A percentile compares a stretch with the other conserved stretches of the same genome.
These are phyloP conservation scores for Agarophyton chilense DNA, from an alignment of 23 red algal species.

Conservation along the genomic window DNA sequence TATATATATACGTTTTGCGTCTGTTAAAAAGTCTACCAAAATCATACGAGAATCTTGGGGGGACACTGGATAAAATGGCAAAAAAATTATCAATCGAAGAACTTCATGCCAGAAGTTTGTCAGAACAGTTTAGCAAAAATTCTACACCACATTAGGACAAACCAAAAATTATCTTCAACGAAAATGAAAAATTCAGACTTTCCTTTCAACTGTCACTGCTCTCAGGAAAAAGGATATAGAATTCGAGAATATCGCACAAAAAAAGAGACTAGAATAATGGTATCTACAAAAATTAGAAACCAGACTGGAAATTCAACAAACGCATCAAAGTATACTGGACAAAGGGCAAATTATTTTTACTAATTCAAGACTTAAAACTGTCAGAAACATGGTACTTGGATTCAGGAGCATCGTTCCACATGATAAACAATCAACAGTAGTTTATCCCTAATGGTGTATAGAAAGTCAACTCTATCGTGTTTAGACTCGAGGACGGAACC, in stretches of 20 bases:
- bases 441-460: background rate
- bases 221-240: constrained; percentile 10
- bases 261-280: too few species aligned
- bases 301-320: constrained; percentile 19
- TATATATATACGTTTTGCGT: background rate
- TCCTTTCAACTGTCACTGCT: background rate
- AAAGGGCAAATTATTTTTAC: background rate
- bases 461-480: background rate
- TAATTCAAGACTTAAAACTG: background rate
- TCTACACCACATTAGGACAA: background rate
- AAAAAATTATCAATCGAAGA: background rate
- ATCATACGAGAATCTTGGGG: background rate
- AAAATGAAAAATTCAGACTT: background rate
- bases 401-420: constrained; percentile 27
- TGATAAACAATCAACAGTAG: background rate
- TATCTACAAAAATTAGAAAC: too few species aligned
- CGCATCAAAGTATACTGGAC: background rate
- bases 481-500: constrained; percentile 2
- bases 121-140: background rate
- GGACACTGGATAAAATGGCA: background rate
- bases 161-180: background rate
- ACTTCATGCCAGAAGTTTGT: too few species aligned
- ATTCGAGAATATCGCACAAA: too few species aligned
- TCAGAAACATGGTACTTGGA: constrained; percentile 9
- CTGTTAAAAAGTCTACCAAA: background rate